These are phyloP conservation scores for Encephalitozoon hellem DNA, from an alignment of 371 early-diverging fungal genomes.

Conservation along the genomic window DNA sequence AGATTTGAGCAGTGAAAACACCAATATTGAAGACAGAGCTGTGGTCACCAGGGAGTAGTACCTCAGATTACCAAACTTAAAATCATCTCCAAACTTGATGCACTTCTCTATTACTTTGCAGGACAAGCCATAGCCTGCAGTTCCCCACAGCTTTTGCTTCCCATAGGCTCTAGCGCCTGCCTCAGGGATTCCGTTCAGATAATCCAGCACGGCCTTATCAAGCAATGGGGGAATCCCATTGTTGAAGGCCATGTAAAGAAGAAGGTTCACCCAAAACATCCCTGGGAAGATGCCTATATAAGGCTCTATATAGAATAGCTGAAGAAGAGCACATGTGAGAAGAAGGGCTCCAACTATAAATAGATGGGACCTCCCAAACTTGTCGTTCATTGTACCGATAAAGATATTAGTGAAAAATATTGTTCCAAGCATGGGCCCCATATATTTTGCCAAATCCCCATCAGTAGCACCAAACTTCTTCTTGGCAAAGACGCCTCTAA, in stretches of 20 bases:
- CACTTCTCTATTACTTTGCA: slow-evolving; percentile 48
- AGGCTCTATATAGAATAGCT: slow-evolving; percentile 41
- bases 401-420: slow-evolving; percentile 61
- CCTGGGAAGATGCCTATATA: not conserved
- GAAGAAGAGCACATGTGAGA: slow-evolving; percentile 46
- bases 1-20: slow-evolving; percentile 36
- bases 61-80: slow-evolving; percentile 46
- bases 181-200: slow-evolving; percentile 49
- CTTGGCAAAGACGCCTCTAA: slow-evolving; percentile 55
- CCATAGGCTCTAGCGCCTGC: slow-evolving; percentile 58
- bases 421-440: slow-evolving; percentile 37
- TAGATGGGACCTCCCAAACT: slow-evolving; percentile 49
- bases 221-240: slow-evolving; percentile 48
- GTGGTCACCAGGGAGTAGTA: slow-evolving; percentile 43
- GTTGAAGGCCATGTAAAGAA: slow-evolving; percentile 52
- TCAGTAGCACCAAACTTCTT: slow-evolving; percentile 36
- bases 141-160: slow-evolving; percentile 61
- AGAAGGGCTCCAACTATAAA: slow-evolving; percentile 45
- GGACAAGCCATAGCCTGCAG: slow-evolving; percentile 54
- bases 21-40: slow-evolving; percentile 6
- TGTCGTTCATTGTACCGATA: slow-evolving; percentile 58
- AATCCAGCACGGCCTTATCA: slow-evolving; percentile 59
- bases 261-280: slow-evolving; percentile 45
- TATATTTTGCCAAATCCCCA: slow-evolving; percentile 24
- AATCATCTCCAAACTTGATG: slow-evolving; percentile 3